These are phyloP conservation scores for Calophaca sinica DNA, from an alignment of 306 rosid species.

Conservation along the genomic window DNA sequence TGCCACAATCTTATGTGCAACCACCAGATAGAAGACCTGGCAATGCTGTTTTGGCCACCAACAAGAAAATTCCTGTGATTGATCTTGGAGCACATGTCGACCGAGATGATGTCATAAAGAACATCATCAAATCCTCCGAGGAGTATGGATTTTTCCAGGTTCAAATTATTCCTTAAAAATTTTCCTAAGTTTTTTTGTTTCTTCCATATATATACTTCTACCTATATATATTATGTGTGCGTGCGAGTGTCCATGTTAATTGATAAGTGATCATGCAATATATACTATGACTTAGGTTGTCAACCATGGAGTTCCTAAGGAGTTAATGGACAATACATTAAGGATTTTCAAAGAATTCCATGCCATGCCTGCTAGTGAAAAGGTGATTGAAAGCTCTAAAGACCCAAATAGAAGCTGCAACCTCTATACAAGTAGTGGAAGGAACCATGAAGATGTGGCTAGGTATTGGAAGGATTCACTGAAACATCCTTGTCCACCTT, in stretches of 20 bases:
- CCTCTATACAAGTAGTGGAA: constrained; percentile 74
- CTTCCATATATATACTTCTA: neutral
- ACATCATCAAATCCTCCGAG: constrained; percentile 55
- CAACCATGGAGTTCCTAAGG: constrained; percentile 67
- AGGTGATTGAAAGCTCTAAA: constrained; percentile 57
- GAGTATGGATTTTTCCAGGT: constrained; percentile 83
- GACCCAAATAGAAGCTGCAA: constrained; percentile 64
- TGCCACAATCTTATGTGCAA: constrained; percentile 53
- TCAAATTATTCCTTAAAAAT: neutral
- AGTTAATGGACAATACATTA: constrained; percentile 49
- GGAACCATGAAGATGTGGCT: constrained; percentile 43
- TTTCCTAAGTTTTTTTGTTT: neutral
- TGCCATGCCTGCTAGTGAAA: constrained; percentile 57
- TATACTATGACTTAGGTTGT: constrained; percentile 48
- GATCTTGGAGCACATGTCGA: constrained; percentile 54
- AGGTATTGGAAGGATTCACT: constrained; percentile 74
- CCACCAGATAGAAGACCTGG: constrained; percentile 53
- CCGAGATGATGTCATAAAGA: constrained; percentile 43
- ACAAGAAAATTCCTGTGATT: constrained; percentile 55
- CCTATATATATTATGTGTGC: neutral
- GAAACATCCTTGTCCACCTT: constrained; percentile 61
- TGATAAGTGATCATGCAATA: no score
- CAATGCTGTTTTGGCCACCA: constrained; percentile 1
- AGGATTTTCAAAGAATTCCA: constrained; percentile 63
- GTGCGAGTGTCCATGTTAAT: no score